These are phyloP conservation scores for Chrysanthemum seticuspe DNA, from an alignment of 129 eudicot species.

Conservation along the genomic window DNA sequence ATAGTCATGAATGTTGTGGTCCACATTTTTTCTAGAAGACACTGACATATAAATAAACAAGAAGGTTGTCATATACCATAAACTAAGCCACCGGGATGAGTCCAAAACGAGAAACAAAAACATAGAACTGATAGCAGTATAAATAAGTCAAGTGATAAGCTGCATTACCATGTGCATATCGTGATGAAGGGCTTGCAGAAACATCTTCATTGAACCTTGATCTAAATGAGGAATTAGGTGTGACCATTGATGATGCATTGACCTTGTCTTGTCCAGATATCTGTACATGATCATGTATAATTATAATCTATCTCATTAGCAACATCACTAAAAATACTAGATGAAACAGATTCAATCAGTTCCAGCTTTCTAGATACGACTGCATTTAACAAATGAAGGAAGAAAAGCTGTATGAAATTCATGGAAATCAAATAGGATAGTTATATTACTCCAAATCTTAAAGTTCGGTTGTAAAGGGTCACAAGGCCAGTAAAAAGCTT, in stretches of 20 bases:
- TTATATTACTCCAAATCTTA: conserved; percentile 67
- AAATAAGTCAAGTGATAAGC: conserved; percentile 8
- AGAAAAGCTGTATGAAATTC: not conserved
- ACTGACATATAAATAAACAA: conserved; percentile 40
- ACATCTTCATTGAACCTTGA: conserved; percentile 48
- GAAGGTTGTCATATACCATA: conserved; percentile 15
- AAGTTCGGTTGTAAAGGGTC: conserved; percentile 59
- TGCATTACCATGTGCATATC: conserved; percentile 46
- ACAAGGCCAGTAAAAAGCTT: conserved; percentile 87
- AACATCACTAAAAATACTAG: not conserved
- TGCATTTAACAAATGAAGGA: not conserved
- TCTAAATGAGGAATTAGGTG: conserved; percentile 39
- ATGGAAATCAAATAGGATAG: conserved; percentile 18
- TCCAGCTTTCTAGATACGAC: not conserved
- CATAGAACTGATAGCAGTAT: not conserved
- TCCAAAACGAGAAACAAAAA: not conserved
- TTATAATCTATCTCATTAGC: not conserved
- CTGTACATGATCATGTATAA: conserved; percentile 46
- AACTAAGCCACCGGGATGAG: conserved; percentile 10
- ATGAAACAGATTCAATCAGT: not conserved
- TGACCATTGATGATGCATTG: conserved; percentile 19
- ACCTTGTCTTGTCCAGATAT: conserved; percentile 83
- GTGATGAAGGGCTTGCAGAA: conserved; percentile 32
- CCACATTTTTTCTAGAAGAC: conserved; percentile 52
- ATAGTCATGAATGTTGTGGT: conserved; percentile 44